These are phyloP conservation scores for Cercospora nicotianae DNA, from an alignment of 2,329 filamentous ascomycete genomes.

Conservation along the genomic window DNA sequence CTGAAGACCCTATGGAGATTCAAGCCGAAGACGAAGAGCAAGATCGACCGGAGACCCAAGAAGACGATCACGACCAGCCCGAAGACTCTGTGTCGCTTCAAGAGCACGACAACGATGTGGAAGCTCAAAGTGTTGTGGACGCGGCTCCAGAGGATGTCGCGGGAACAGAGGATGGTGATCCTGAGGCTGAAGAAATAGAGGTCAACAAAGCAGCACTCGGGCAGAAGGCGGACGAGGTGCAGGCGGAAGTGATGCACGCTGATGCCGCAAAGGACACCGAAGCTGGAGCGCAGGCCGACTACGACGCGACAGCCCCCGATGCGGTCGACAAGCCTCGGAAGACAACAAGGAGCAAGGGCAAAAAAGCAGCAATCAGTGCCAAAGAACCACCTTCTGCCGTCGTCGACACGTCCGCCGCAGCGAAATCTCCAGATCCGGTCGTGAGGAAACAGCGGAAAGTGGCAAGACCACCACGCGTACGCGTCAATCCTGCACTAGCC, in stretches of 20 bases:
- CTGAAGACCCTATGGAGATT: neutral
- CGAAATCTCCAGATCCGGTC: neutral
- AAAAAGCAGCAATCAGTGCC: neutral
- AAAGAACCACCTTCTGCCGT: neutral
- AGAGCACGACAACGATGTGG: neutral
- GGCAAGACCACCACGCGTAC: neutral
- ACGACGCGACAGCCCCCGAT: neutral
- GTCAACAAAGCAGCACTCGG: neutral
- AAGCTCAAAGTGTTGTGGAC: neutral
- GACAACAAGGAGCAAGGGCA: neutral
- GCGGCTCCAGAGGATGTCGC: neutral
- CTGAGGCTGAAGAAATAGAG: neutral
- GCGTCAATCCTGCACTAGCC: neutral
- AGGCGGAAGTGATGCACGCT: neutral
- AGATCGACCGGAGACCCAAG: neutral
- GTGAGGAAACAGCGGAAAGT: slow-evolving; percentile 3
- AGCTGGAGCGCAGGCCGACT: neutral
- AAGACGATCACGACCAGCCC: neutral
- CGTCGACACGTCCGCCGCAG: neutral
- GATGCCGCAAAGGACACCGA: neutral
- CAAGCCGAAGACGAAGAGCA: neutral
- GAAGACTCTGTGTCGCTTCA: neutral
- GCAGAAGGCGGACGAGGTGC: neutral
- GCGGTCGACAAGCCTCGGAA: neutral
- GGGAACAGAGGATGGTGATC: neutral